Conservation (phyloP, 2,329 filamentous ascomycete genomes). For the Penicillium sp. region DNA sequence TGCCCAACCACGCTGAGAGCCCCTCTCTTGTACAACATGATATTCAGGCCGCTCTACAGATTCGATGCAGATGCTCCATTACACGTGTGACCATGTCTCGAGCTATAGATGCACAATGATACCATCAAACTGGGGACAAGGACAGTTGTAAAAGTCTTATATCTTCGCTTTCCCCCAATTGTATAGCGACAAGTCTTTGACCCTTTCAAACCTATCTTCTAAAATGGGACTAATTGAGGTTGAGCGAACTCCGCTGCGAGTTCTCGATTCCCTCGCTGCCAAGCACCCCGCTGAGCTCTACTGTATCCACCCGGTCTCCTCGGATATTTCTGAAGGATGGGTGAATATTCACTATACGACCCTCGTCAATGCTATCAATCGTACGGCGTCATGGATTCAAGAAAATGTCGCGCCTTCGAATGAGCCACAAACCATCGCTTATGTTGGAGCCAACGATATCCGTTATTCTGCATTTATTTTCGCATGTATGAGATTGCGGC, state of each 20-base stretch:
- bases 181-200: too few species aligned
- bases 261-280: constrained; percentile 5
- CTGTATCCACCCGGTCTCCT: constrained; percentile 15
- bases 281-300: constrained; percentile 6
- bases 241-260: background rate
- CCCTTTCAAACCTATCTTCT: too few species aligned
- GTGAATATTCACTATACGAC: constrained; percentile 7
- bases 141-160: too few species aligned
- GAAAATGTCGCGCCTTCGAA: constrained; percentile 7
- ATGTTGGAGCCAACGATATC: constrained; percentile 26
- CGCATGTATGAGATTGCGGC: constrained; percentile 21
- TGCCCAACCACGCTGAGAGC: background rate
- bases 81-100: background rate
- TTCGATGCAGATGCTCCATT: background rate
- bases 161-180: too few species aligned
- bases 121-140: background rate
- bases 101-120: background rate
- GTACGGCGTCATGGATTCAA: constrained; percentile 17
- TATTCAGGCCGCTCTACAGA: background rate
- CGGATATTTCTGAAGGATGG: constrained; percentile 13
- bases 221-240: constrained; percentile 1
- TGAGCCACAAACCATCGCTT: constrained; percentile 12
- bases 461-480: constrained; percentile 23
- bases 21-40: background rate
- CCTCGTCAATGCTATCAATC: constrained; percentile 12